Conservation (phyloP, 805 yeast genomes). For the Nakazawaea populi region DNA sequence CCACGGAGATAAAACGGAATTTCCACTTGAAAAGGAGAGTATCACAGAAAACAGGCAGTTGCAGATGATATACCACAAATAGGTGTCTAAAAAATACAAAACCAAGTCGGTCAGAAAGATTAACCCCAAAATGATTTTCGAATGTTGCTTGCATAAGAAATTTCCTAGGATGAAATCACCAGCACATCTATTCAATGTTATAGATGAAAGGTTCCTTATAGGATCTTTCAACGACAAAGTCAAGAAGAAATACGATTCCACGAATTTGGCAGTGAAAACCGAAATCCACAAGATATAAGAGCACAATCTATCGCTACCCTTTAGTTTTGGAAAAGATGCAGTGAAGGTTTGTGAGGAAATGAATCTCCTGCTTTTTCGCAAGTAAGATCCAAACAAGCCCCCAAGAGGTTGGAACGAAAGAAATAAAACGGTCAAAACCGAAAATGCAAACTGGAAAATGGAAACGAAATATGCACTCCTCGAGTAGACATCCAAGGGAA, state of each 20-base stretch:
- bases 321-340: conserved; percentile 35
- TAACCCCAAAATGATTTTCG: conserved; percentile 33
- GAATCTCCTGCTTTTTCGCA: conserved; percentile 17
- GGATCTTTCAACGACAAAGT: conserved; percentile 50
- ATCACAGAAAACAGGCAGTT: conserved; percentile 44
- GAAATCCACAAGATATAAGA: conserved; percentile 42
- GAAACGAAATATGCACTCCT: conserved; percentile 31
- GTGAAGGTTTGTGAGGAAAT: conserved; percentile 35
- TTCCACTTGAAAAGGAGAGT: conserved; percentile 45
- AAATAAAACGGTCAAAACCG: conserved; percentile 36
- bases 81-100: conserved; percentile 48
- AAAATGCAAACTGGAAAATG: conserved; percentile 34
- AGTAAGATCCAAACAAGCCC: conserved; percentile 22
- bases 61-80: conserved; percentile 54
- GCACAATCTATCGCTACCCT: conserved; percentile 29
- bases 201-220: conserved; percentile 37
- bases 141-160: conserved; percentile 35
- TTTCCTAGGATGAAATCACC: conserved; percentile 37
- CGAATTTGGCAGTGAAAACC: conserved; percentile 42
- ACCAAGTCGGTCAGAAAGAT: conserved; percentile 40
- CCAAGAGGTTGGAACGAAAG: conserved; percentile 34
- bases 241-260: conserved; percentile 48
- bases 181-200: conserved; percentile 36
- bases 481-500: conserved; percentile 31
- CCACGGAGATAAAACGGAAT: conserved; percentile 55